Conservation (phyloP, 306 rosid species). For the Cucurbita ficifolia region DNA sequence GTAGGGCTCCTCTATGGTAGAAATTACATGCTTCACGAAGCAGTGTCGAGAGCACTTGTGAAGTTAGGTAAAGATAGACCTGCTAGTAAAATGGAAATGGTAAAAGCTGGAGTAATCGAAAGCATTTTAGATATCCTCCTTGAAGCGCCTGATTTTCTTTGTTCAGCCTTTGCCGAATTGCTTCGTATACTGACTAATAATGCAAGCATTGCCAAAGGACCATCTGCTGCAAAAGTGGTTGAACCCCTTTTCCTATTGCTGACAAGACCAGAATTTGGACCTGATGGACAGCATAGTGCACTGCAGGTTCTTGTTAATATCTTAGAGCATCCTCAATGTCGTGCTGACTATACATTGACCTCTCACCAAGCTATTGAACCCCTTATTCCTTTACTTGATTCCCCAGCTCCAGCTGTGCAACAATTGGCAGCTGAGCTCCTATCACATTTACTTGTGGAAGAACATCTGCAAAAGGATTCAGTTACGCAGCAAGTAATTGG, state of each 20-base stretch:
- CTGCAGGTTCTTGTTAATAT: constrained; percentile 92
- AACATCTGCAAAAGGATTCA: constrained; percentile 80
- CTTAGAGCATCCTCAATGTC: constrained; percentile 90
- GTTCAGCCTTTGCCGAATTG: constrained; percentile 78
- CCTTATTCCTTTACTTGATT: constrained; percentile 78
- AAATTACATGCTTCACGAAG: constrained; percentile 88
- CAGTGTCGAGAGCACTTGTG: constrained; percentile 81
- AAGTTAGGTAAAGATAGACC: constrained; percentile 96
- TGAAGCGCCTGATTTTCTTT: constrained; percentile 88
- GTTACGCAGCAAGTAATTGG: constrained; percentile 79
- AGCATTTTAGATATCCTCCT: constrained; percentile 66
- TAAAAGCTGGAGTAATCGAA: constrained; percentile 89
- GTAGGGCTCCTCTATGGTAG: constrained; percentile 80
- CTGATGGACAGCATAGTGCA: constrained; percentile 91
- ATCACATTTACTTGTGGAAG: constrained; percentile 78
- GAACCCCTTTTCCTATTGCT: constrained; percentile 78
- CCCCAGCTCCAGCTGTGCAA: constrained; percentile 83
- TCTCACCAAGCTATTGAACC: constrained; percentile 88
- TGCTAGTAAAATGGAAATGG: constrained; percentile 96
- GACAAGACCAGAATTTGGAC: constrained; percentile 72
- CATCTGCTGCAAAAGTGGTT: constrained; percentile 81
- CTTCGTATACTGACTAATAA: constrained; percentile 93
- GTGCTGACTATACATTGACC: constrained; percentile 68
- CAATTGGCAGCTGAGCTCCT: constrained; percentile 97
- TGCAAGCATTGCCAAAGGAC: constrained; percentile 92